Evolutionary conservation across 352 stramenopile genomes (phyloP).

Genomic region (Phytophthora capsici): DNA sequence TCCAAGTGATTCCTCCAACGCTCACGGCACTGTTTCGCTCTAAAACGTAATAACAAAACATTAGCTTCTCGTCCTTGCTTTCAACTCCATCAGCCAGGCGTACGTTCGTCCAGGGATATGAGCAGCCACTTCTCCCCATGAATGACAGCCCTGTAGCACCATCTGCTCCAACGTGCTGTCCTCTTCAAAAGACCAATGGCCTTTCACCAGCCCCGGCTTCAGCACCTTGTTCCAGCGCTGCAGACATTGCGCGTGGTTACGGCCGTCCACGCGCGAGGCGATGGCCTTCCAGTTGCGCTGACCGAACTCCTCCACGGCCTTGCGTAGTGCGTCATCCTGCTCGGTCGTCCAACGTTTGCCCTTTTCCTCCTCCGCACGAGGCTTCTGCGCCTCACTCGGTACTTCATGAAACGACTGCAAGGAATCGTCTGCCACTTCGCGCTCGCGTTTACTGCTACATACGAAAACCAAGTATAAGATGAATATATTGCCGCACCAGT

Average conservation of each 20-base stretch:
- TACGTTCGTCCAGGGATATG: constrained; percentile 72
- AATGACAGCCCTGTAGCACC: constrained; percentile 76
- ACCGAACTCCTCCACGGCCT: constrained; percentile 77
- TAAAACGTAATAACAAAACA: constrained; percentile 37
- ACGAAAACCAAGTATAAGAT: constrained; percentile 9
- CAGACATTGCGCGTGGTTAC: constrained; percentile 79
- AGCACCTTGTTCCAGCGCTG: constrained; percentile 91
- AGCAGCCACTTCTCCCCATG: constrained; percentile 69
- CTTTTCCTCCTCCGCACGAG: constrained; percentile 56
- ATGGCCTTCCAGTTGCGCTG: constrained; percentile 89
- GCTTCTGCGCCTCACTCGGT: constrained; percentile 61
- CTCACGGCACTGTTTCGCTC: constrained; percentile 95
- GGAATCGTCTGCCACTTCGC: constrained; percentile 38
- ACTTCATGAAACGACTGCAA: constrained; percentile 58
- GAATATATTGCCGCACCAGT: constrained; percentile 10
- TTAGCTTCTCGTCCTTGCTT: constrained; percentile 3
- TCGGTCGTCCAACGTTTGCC: constrained; percentile 76
- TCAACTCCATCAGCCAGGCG: constrained; percentile 2
- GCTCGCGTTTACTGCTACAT: constrained; percentile 59
- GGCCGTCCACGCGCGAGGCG: constrained; percentile 59
- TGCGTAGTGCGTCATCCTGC: constrained; percentile 77
- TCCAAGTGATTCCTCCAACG: constrained; percentile 97
- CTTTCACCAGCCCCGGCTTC: constrained; percentile 91
- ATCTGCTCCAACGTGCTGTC: constrained; percentile 87
- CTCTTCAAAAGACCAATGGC: constrained; percentile 93